Base-by-base conservation (phyloP, 176 grass and related monocot genomes). In the Oryza brachyantha region DNA sequence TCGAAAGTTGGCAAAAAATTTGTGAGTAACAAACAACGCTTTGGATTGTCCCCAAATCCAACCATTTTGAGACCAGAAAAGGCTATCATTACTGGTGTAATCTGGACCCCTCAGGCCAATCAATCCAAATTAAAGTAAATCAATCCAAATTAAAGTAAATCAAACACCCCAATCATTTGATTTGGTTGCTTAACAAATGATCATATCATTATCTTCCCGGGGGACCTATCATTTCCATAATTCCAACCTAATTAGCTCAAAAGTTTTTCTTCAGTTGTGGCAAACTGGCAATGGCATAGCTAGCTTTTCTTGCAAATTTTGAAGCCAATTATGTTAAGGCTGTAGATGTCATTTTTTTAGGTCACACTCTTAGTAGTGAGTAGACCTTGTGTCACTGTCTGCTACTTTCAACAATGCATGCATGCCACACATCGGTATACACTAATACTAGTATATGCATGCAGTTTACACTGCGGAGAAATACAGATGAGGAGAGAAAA, bases 141-240 rank as follows among this genome's bases (percentile, higher is more conserved):
- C 52, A 57, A 24, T 35, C 48, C 39, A 59, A 73, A 63, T 4
- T 57, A 57, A 57, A 63, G 52, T 57, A 57, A 57, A 57, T 57
- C 52, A 57, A 24, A 24, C 10, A 37, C 63, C 28, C 55, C 80
- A 79, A 79, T 88, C 55, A 70, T 88, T 64, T 76, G 81, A 80
- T 88, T 76, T 64, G 81, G 16, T 84, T 84, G 70, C 81, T 84
- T 76, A 76, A 25, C 86, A 79, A 54, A 57, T 73, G 19, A 58
- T 58, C 59, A 17, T 71, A 64, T 76, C 54, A 80, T 84, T 76
- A 57, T 65, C 35, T 75, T 70, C 31, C 35, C 34, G 27, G 5
- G 24, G 74, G 16, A 52, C 70, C 81, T 79, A 28, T 27, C 36
- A 68, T 32, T 22, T 25, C 28, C 22, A 70, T 62, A 11, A 86